Base-by-base conservation (phyloP, 305 asterid genomes). In the Plantago lanceolata region DNA sequence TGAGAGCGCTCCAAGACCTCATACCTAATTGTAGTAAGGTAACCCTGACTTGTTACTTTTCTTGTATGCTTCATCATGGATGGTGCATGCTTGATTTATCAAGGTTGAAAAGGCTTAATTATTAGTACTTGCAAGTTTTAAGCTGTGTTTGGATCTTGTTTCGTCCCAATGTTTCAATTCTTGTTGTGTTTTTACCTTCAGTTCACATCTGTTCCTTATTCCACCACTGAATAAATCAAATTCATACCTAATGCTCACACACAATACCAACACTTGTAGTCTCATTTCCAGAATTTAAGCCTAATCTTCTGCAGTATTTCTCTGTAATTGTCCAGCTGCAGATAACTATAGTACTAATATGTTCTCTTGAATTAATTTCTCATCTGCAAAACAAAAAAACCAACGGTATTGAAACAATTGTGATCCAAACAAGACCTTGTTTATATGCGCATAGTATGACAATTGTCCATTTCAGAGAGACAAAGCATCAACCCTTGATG, bases 1-100 rank as follows among this genome's bases (percentile, higher is more conserved):
- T 74, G 59, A 60, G 58, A 37, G n/a, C 59, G 24, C 70, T 80
- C 35, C 75, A 67, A 37, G 76, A 74, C 44, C 68, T 80, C 18
- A 65, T 80, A 28, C 85, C 85, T 57, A 67, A 74, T 33, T 74
- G 78, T 56, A 70, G 43, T 1, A 66, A 44, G 75, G 82, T 77
- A 16, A 21, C 35, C 19, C 14, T 9, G 21, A n/a, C 1, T n/a
- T 52, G 11, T 40, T 21, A 17, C 2, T 4, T 33, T 37, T 47
- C 4, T 4, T 2, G 33, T 14, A 2, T 19, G 0, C 21, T 21
- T 9, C 19, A 2, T 35, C 33, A 5, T 33, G 40, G 6, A 5
- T 33, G 40, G 6, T 33, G 40, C 40, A 33, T 33, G 8, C 11
- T 33, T 7, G 9, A 11, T 33, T 33, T 31, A 31, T 31, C 6